Percentiles rank a stretch among this genome's conserved stretches.
Evolutionary conservation across 345 rosid species (phyloP).

Genomic region (Brassica juncea): DNA sequence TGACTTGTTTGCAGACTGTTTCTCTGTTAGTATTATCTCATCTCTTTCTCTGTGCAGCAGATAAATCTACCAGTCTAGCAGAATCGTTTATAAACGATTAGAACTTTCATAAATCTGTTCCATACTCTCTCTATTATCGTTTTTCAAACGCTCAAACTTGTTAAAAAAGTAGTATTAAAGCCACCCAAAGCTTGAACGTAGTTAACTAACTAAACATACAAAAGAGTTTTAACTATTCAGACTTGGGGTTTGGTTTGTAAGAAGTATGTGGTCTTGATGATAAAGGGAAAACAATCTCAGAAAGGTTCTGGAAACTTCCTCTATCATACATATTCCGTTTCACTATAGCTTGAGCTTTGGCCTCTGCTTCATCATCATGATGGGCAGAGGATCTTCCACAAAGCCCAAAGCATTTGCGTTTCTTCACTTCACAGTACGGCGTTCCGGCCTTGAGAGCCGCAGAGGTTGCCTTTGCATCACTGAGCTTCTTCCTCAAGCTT

Average conservation of each 20-base stretch:
- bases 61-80: neutral
- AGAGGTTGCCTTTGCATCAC: slow-evolving; percentile 67
- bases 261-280: slow-evolving; percentile 56
- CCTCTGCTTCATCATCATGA: slow-evolving; percentile 42
- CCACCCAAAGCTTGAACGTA: slow-evolving; percentile 13
- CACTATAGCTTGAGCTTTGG: slow-evolving; percentile 37
- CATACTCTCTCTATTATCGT: neutral
- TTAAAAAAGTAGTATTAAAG: neutral
- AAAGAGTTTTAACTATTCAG: slow-evolving; percentile 16
- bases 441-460: slow-evolving; percentile 66
- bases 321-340: slow-evolving; percentile 62
- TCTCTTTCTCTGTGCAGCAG: neutral
- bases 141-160: neutral
- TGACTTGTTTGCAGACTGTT: neutral
- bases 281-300: slow-evolving; percentile 64
- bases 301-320: slow-evolving; percentile 57
- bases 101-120: neutral
- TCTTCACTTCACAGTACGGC: slow-evolving; percentile 41
- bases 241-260: slow-evolving; percentile 46
- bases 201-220: neutral
- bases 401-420: slow-evolving; percentile 60
- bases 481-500: slow-evolving; percentile 73
- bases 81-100: neutral
- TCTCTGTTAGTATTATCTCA: neutral
- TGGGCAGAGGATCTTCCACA: slow-evolving; percentile 58